A percentile compares a stretch with the other conserved stretches of the same genome.
Conservation (phyloP, 164 flowering plant species). For the Chloranthus sessilifolius region DNA sequence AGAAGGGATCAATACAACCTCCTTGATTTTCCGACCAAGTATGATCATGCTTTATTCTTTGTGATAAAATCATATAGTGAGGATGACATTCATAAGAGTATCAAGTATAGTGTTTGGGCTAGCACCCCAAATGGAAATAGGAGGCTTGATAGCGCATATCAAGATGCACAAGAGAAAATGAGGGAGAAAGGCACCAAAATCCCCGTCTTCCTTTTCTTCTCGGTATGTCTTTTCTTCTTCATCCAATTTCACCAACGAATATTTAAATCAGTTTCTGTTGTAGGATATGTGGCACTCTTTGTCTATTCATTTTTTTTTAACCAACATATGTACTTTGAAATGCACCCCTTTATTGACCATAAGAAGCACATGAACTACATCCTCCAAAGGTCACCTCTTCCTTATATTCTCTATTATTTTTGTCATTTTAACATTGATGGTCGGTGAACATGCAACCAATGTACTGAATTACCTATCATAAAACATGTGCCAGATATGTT, state of each 20-base stretch:
- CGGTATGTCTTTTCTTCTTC: conserved; percentile 35
- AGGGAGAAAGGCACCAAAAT: conserved; percentile 37
- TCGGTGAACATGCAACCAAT: too few relatives aligned
- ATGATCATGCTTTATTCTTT: conserved; percentile 60
- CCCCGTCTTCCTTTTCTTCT: conserved; percentile 74
- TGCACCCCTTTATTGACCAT: too few relatives aligned
- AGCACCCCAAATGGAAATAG: conserved; percentile 81
- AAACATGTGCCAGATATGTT: too few relatives aligned
- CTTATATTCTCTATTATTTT: too few relatives aligned
- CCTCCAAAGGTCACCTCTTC: too few relatives aligned
- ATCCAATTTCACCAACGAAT: too few relatives aligned
- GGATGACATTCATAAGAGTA: conserved; percentile 79
- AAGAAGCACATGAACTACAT: too few relatives aligned
- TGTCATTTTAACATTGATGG: too few relatives aligned
- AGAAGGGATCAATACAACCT: conserved; percentile 49
- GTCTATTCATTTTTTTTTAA: too few relatives aligned
- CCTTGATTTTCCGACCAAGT: conserved; percentile 46
- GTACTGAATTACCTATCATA: too few relatives aligned
- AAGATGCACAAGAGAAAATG: conserved; percentile 43
- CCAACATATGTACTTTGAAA: too few relatives aligned
- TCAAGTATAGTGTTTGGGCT: conserved; percentile 83
- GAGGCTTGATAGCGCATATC: conserved; percentile 60
- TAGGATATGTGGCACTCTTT: not conserved
- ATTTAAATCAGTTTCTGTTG: too few relatives aligned
- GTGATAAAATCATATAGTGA: conserved; percentile 84